Percentiles rank a stretch among this genome's conserved stretches.
Evolutionary conservation across 176 grass and related monocot genomes (phyloP).

Genomic region (Metroxylon sagu): DNA sequence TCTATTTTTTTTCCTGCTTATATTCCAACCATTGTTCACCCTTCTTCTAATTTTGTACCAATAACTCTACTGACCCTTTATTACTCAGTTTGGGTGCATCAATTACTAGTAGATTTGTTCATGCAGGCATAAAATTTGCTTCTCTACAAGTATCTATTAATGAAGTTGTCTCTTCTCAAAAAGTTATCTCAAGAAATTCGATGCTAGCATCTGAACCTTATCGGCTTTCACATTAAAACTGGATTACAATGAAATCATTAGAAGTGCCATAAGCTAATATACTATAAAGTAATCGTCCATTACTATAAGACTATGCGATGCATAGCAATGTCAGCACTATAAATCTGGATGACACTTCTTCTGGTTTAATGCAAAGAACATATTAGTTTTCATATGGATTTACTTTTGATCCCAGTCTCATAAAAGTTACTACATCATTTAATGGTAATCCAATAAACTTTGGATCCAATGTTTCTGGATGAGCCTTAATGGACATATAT

Average conservation of each 20-base stretch:
- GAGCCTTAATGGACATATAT: conserved; percentile 45
- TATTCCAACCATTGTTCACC: conserved; percentile 49
- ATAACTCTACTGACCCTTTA: conserved; percentile 22
- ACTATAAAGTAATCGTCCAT: conserved; percentile 38
- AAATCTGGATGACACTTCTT: no score
- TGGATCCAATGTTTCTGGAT: not conserved
- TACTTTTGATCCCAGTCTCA: no score
- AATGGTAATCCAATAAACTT: conserved; percentile 19
- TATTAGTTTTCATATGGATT: conserved; percentile 21
- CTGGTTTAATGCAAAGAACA: conserved; percentile 16
- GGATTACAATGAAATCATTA: conserved; percentile 32
- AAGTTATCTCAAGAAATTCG: conserved; percentile 15
- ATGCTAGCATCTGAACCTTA: conserved; percentile 18
- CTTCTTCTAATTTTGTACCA: conserved; percentile 34
- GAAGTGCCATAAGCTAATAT: conserved; percentile 33
- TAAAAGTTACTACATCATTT: no score
- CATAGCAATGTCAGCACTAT: conserved; percentile 22
- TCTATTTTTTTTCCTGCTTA: conserved; percentile 40
- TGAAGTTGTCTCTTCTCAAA: conserved; percentile 32
- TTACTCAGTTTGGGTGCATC: conserved; percentile 23
- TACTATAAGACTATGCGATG: conserved; percentile 14
- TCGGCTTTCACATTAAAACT: conserved; percentile 36
- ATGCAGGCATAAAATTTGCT: not conserved
- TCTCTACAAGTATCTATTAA: conserved; percentile 29
- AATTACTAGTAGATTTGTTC: conserved; percentile 28